Base-by-base conservation (phyloP, 345 rosid genomes). In the Aurinia saxatilis region DNA sequence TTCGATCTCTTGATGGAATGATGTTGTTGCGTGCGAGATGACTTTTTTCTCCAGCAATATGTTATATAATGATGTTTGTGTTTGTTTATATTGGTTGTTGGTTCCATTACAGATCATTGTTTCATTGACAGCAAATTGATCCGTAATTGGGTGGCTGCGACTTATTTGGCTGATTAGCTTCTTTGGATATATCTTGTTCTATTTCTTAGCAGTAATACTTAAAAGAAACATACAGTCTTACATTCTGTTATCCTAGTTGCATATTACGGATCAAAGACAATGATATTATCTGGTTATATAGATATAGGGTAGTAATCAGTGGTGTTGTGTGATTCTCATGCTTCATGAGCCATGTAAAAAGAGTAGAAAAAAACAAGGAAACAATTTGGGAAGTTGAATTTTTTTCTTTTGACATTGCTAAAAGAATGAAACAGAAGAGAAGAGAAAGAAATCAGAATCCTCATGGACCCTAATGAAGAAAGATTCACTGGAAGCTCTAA, bases 401-500 rank as follows among this genome's bases (percentile, higher is more conserved):
- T 30, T 1, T 9, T 40, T 50, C 8, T 25, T 61, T 8, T 46
- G 12, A 8, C 49, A 52, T 3, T 5, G 50, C 47, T 47, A 12
- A 70, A 56, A 70, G 53, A 63, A 70, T 39, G 52, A 63, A 56
- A 63, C 38, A 63, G 46, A 47, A 47, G 10, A 23, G 10, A 39
- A 15, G 46, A 47, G 48, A 45, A 46, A 8, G 34, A 45, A 36
- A 61, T 33, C 4, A 41, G 13, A 67, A 58, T 49, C 27, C 41
- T 51, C 39, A 51, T 25, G 51, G 8, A 61, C 40, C 15, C 31
- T 52, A 29, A 42, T 13, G 46, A 54, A 49, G 46, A 63, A 63
- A 8, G 41, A 35, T 19, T 63, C 75, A 57, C 39, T 54, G 52
- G n/a, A n/a, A 70, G 51, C 37, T 62, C 75, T 49, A 34, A 44